Evolutionary conservation across 225 moss, liverwort and hornwort species (phyloP).

Genomic region (Polytrichum formosum): DNA sequence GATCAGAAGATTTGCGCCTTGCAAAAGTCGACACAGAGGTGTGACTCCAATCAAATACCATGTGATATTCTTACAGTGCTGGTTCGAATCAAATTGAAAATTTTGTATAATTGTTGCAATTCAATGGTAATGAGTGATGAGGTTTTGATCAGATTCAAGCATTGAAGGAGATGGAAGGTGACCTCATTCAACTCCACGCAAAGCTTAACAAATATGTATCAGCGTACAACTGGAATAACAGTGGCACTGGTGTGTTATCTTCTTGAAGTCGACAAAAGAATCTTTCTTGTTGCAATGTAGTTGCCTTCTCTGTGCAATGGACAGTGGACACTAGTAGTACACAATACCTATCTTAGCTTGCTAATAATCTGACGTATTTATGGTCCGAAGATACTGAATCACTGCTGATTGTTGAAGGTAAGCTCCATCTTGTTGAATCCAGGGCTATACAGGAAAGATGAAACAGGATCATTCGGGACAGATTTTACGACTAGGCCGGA

Average conservation of each 20-base stretch:
- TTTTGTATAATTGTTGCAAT: background rate
- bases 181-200: constrained; percentile 61
- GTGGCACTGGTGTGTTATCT: constrained; percentile 49
- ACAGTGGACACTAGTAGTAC: constrained; percentile 3
- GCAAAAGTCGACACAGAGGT: constrained; percentile 44
- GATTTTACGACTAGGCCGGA: constrained; percentile 44
- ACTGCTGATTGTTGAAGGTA: background rate
- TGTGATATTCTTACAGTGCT: background rate
- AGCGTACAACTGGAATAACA: constrained; percentile 41
- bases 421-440: constrained; percentile 15
- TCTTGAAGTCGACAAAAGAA: constrained; percentile 12
- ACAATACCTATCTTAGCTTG: background rate
- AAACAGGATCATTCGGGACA: constrained; percentile 24
- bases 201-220: constrained; percentile 58
- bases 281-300: background rate
- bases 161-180: constrained; percentile 68
- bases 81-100: background rate
- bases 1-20: constrained; percentile 18
- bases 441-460: constrained; percentile 13
- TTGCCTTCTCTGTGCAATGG: constrained; percentile 8
- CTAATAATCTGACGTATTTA: no score
- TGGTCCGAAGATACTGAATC: no score
- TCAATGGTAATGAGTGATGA: background rate
- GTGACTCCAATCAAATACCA: constrained; percentile 5
- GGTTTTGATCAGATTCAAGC: constrained; percentile 48